Percentiles rank a stretch among this genome's conserved stretches.
phyloP scores from a whole-genome alignment of 495 filamentous ascomycete species.

The Aspergillus leporis region DNA sequence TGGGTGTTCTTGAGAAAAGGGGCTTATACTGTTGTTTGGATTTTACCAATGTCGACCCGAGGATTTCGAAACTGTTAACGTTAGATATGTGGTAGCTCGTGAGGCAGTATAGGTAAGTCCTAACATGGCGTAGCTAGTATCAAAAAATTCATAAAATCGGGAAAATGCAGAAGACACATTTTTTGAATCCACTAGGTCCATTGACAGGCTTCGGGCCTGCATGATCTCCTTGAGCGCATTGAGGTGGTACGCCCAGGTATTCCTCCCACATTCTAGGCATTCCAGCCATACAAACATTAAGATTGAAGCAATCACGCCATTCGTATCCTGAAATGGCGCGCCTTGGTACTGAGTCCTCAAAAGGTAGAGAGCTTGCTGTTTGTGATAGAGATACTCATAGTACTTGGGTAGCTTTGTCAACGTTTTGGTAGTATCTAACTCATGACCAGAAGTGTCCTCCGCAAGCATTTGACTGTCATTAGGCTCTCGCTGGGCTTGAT shows the following conservation, averaged over 20 bases:
- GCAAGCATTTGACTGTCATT: not conserved
- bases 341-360: slow-evolving; percentile 10
- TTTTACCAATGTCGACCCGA: slow-evolving; percentile 11
- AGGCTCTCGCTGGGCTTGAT: slow-evolving; percentile 13
- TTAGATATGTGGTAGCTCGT: not conserved
- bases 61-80: slow-evolving; percentile 2
- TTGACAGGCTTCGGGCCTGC: slow-evolving; percentile 6
- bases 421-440: not conserved
- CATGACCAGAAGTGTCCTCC: not conserved
- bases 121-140: slow-evolving; percentile 19
- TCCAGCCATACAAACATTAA: slow-evolving; percentile 22
- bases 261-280: slow-evolving; percentile 19
- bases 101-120: not conserved
- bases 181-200: not conserved
- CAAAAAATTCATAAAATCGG: slow-evolving; percentile 10
- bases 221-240: slow-evolving; percentile 17
- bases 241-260: slow-evolving; percentile 22
- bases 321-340: slow-evolving; percentile 2
- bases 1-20: slow-evolving; percentile 1
- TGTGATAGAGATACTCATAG: slow-evolving; percentile 18
- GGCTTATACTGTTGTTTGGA: slow-evolving; percentile 8
- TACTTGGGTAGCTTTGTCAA: not conserved
- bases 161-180: not conserved
- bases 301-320: slow-evolving; percentile 22
- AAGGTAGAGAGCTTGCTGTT: slow-evolving; percentile 15